A percentile compares a stretch with the other conserved stretches of the same genome.
phyloP scores from a whole-genome alignment of 2,329 filamentous ascomycete genomes.

The Chaetomium strumarium region DNA sequence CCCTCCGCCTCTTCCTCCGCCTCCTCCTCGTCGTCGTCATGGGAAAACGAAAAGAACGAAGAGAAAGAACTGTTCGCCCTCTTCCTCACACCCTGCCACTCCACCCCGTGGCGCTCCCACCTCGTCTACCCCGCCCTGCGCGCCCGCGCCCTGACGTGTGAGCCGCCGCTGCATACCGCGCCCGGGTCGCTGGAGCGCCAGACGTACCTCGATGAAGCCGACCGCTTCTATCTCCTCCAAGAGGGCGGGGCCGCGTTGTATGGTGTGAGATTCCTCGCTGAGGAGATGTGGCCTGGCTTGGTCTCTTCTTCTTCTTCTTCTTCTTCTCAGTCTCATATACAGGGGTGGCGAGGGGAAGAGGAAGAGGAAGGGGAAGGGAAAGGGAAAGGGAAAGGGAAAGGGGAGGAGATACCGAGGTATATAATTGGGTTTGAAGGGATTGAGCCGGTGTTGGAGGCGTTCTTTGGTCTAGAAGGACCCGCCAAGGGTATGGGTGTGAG shows the following conservation, averaged over 20 bases:
- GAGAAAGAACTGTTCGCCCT: slow-evolving; percentile 55
- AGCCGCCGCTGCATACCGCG: slow-evolving; percentile 68
- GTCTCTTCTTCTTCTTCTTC: neutral
- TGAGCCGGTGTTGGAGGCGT: slow-evolving; percentile 41
- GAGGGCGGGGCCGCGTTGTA: slow-evolving; percentile 24
- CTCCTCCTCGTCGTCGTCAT: neutral
- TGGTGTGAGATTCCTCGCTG: slow-evolving; percentile 45
- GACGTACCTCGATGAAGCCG: slow-evolving; percentile 79
- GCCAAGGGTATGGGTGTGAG: slow-evolving; percentile 35
- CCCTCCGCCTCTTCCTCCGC: slow-evolving; percentile 26
- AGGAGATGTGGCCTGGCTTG: slow-evolving; percentile 44
- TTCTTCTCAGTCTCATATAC: too few species aligned
- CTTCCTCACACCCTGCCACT: slow-evolving; percentile 94
- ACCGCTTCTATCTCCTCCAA: slow-evolving; percentile 74
- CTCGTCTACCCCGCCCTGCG: slow-evolving; percentile 67
- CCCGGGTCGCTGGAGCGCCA: slow-evolving; percentile 56
- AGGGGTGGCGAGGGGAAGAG: neutral
- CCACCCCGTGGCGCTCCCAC: slow-evolving; percentile 89
- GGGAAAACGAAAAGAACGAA: slow-evolving; percentile 25
- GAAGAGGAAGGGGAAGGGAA: too few species aligned
- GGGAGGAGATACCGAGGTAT: slow-evolving; percentile 45
- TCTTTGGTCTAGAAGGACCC: slow-evolving; percentile 33
- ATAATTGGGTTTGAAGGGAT: slow-evolving; percentile 58
- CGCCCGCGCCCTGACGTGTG: slow-evolving; percentile 83
- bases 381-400: neutral